Percentiles rank a stretch among this genome's conserved stretches.
phyloP scores from a whole-genome alignment of 768 basidiomycete genomes.

The Mycena haematopus region DNA sequence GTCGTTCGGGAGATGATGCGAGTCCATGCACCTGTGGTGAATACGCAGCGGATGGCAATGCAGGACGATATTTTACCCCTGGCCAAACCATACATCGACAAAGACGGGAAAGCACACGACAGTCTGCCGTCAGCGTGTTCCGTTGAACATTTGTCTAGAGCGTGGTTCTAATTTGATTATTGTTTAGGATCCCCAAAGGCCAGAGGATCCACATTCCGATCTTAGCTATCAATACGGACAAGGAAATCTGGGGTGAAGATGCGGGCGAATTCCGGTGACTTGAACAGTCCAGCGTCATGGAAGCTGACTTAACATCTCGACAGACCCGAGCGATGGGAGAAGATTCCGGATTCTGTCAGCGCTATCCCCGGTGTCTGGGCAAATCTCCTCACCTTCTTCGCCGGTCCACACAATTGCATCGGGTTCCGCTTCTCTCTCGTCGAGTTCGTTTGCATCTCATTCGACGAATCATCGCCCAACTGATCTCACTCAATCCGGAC shows the following conservation, averaged over 20 bases:
- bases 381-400: slow-evolving; percentile 15
- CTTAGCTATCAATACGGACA: too few relatives aligned
- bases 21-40: slow-evolving; percentile 57
- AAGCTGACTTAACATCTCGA: too few relatives aligned
- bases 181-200: slow-evolving; percentile 48
- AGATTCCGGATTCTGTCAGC: slow-evolving; percentile 6
- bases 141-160: not conserved
- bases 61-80: slow-evolving; percentile 63
- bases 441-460: slow-evolving; percentile 40
- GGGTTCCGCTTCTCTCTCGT: slow-evolving; percentile 38
- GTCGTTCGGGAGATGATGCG: slow-evolving; percentile 66
- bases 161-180: not conserved
- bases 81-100: slow-evolving; percentile 38
- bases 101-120: slow-evolving; percentile 40
- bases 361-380: slow-evolving; percentile 16
- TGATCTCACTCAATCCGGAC: too few relatives aligned
- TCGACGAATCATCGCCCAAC: too few relatives aligned
- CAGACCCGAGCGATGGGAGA: slow-evolving; percentile 24
- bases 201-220: slow-evolving; percentile 32
- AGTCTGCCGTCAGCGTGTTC: slow-evolving; percentile 35
- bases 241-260: not conserved
- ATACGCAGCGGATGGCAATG: slow-evolving; percentile 49
- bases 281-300: too few relatives aligned
- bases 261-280: not conserved
- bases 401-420: slow-evolving; percentile 64